These are phyloP conservation scores for Saccharomycopsis malanga DNA, from an alignment of 805 yeast genomes.

Conservation along the genomic window DNA sequence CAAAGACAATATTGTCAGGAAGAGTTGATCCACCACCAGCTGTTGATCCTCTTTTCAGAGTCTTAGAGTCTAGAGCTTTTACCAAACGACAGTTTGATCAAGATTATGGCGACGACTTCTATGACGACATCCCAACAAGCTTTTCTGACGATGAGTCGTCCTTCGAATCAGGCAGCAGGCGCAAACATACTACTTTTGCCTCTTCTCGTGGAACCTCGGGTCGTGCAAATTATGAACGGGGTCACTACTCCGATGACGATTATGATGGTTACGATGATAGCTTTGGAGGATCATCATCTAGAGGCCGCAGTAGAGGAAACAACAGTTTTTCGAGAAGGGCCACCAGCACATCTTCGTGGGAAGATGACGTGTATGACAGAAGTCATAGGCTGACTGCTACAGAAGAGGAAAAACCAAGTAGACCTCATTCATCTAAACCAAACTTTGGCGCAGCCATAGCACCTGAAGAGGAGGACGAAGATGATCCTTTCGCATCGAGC, in stretches of 20 bases:
- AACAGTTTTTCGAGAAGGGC: conserved; percentile 13
- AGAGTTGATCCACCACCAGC: conserved; percentile 90
- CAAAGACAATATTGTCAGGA: conserved; percentile 78
- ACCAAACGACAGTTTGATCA: conserved; percentile 44
- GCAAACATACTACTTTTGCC: conserved; percentile 27
- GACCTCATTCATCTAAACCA: conserved; percentile 33
- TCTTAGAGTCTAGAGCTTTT: conserved; percentile 81
- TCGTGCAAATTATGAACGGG: conserved; percentile 26
- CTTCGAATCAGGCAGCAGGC: conserved; percentile 32
- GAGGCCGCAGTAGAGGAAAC: conserved; percentile 17
- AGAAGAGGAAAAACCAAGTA: conserved; percentile 32
- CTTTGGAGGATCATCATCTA: conserved; percentile 8
- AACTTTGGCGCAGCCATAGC: conserved; percentile 31
- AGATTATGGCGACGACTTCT: conserved; percentile 58
- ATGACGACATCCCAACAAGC: conserved; percentile 68
- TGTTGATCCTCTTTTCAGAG: conserved; percentile 78
- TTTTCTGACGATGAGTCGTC: conserved; percentile 54
- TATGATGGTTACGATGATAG: conserved; percentile 26
- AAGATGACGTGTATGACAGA: conserved; percentile 77
- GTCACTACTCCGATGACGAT: conserved; percentile 25
- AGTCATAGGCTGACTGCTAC: conserved; percentile 32
- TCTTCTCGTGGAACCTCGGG: conserved; percentile 24
- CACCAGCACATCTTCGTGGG: conserved; percentile 55
- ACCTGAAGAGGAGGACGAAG: conserved; percentile 38
- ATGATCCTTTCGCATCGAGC: conserved; percentile 25